phyloP scores from a whole-genome alignment of 2,329 filamentous ascomycete species.

The Cadophora sp. region DNA sequence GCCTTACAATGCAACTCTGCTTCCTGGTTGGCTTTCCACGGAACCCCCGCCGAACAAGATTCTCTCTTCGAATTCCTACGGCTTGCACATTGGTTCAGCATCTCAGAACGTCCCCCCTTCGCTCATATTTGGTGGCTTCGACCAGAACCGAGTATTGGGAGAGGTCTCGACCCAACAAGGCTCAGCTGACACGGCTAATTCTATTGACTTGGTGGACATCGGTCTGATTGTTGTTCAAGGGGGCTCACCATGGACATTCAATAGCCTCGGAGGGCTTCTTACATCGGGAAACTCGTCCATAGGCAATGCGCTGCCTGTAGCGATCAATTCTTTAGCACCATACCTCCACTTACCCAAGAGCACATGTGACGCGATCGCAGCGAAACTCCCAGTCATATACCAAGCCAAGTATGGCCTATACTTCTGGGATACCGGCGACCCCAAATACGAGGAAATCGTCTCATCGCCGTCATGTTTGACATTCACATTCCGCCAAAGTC shows the following conservation, averaged over 20 bases:
- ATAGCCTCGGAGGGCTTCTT: slow-evolving; percentile 20
- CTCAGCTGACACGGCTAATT: neutral
- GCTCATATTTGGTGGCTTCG: slow-evolving; percentile 34
- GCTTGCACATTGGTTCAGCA: slow-evolving; percentile 35
- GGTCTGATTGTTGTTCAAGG: slow-evolving; percentile 25
- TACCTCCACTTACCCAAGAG: slow-evolving; percentile 46
- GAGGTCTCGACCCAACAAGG: slow-evolving; percentile 27
- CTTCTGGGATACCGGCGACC: slow-evolving; percentile 43
- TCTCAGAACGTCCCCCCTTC: slow-evolving; percentile 22
- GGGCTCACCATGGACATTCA: slow-evolving; percentile 26
- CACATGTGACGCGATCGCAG: slow-evolving; percentile 43
- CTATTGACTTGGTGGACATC: slow-evolving; percentile 34
- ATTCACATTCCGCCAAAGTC: slow-evolving; percentile 44
- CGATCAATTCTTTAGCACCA: slow-evolving; percentile 35
- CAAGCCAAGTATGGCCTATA: slow-evolving; percentile 42
- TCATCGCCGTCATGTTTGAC: slow-evolving; percentile 46
- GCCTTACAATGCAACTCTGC: slow-evolving; percentile 18
- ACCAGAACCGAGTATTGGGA: slow-evolving; percentile 29
- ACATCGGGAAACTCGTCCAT: slow-evolving; percentile 28
- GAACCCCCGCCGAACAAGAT: slow-evolving; percentile 5
- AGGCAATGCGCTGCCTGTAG: slow-evolving; percentile 17
- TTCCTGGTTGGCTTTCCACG: slow-evolving; percentile 23
- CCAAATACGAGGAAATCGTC: slow-evolving; percentile 42
- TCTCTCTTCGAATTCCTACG: slow-evolving; percentile 31
- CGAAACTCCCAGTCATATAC: slow-evolving; percentile 43